Evolutionary conservation across 2,329 filamentous ascomycete genomes (phyloP).

Genomic region (Colletotrichum eleusines): DNA sequence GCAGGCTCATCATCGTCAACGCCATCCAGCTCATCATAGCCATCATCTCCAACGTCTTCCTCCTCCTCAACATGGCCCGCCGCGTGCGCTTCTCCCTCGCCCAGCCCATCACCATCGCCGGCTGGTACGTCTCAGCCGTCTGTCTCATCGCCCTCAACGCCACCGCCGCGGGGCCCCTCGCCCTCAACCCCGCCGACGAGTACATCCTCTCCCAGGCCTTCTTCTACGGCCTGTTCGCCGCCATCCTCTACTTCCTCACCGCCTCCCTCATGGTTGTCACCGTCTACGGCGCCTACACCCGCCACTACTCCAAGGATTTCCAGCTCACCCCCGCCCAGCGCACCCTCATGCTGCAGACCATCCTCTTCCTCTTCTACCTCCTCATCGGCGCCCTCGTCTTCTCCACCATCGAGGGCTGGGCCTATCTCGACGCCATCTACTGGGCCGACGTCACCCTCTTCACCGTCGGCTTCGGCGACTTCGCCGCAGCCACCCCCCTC

Average conservation of each 20-base stretch:
- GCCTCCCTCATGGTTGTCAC: constrained; percentile 83
- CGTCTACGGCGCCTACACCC: constrained; percentile 77
- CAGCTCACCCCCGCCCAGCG: constrained; percentile 82
- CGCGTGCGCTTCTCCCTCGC: constrained; percentile 84
- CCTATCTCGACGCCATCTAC: constrained; percentile 82
- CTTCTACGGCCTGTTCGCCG: constrained; percentile 86
- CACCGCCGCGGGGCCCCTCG: constrained; percentile 72
- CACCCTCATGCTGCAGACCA: constrained; percentile 91
- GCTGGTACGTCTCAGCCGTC: constrained; percentile 78
- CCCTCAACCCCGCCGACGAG: constrained; percentile 55
- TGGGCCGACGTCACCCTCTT: constrained; percentile 81
- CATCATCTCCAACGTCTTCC: constrained; percentile 81
- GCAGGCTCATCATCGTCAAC: constrained; percentile 79
- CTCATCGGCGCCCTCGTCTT: constrained; percentile 83
- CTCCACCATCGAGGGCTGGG: constrained; percentile 77
- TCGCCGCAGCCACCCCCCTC: constrained; percentile 60
- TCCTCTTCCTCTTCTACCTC: constrained; percentile 85
- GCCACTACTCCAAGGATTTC: constrained; percentile 84
- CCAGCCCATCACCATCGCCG: constrained; percentile 83
- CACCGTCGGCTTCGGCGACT: constrained; percentile 74
- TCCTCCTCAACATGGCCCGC: constrained; percentile 89
- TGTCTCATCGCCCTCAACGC: constrained; percentile 75
- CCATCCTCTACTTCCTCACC: constrained; percentile 82
- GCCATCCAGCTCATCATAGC: constrained; percentile 82
- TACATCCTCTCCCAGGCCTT: constrained; percentile 84